Conservation (phyloP, 2,329 filamentous ascomycete species). For the Cryoendolithus antarcticus region DNA sequence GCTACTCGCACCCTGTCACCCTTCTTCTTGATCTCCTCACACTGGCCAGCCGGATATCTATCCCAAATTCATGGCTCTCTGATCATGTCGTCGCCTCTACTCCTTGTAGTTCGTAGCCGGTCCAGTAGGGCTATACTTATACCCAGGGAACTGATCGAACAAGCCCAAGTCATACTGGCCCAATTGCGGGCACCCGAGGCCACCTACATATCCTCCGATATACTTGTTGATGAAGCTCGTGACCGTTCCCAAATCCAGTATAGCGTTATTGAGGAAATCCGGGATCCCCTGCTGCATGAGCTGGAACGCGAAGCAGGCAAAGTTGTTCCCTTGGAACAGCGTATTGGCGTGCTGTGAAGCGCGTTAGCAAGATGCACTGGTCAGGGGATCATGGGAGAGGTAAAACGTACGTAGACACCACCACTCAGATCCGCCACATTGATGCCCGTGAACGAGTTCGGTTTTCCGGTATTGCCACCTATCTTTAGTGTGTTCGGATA, state of each 20-base stretch:
- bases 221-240: slow-evolving; percentile 12
- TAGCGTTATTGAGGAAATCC: slow-evolving; percentile 11
- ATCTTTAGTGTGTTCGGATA: slow-evolving; percentile 2
- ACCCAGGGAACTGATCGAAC: slow-evolving; percentile 15
- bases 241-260: slow-evolving; percentile 5
- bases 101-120: slow-evolving; percentile 13
- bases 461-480: slow-evolving; percentile 25
- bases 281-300: slow-evolving; percentile 23
- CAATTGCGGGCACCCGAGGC: slow-evolving; percentile 11
- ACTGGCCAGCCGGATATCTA: no score
- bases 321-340: slow-evolving; percentile 23
- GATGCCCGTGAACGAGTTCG: slow-evolving; percentile 24
- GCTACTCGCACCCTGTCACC: no score
- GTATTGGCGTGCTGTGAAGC: slow-evolving; percentile 12
- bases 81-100: no score
- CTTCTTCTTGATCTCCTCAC: no score
- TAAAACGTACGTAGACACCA: slow-evolving; percentile 29
- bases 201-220: slow-evolving; percentile 10
- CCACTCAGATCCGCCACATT: slow-evolving; percentile 25
- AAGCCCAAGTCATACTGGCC: slow-evolving; percentile 9
- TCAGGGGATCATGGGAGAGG: no score
- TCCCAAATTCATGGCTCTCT: no score
- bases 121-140: slow-evolving; percentile 13
- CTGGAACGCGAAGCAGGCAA: slow-evolving; percentile 26
- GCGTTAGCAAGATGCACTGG: slow-evolving; percentile 20